Evolutionary conservation across 768 basidiomycete species (phyloP), one percentile per base, ranked within the genome.

Genomic region (Auricularia sp.): DNA sequence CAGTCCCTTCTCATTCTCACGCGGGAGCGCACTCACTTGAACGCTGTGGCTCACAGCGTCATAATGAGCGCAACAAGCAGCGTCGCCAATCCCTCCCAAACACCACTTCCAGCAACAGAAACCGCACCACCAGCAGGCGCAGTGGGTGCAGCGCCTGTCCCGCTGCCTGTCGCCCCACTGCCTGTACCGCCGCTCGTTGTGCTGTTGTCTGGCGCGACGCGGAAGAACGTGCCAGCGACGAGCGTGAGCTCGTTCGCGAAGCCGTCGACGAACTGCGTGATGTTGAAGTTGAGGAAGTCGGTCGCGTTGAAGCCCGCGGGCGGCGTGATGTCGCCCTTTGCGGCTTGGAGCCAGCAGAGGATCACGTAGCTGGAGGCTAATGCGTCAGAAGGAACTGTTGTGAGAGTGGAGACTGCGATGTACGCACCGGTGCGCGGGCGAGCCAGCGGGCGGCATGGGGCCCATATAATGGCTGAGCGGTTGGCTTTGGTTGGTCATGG

Each of bases 351-450:
- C 34, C 62, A 65, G 39, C 37, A 39, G 10, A 65, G 51, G 35
- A 65, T 44, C 21, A 59, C 35, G 36, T 64, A 64, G 8, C 64
- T 65, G 29, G 3, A 21, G 24, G 14, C 29, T 29, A 29, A 45
- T 61, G 35, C 3, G 21, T 61, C 34, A 65, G 42, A 1, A 62
- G 29, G 24, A 51, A 58, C 2, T 51, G n/a, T 37, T 7, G 39
- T 45, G 18, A 42, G 11, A 34, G 45, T 14, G 58, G 44, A 3
- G 29, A 29, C 2, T 29, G 18, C 36, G 58, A 8, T 18, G 36
- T 13, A 61, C 59, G 37, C 16, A 65, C 64, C 64, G 64, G 34
- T 65, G 64, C 34, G 64, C 44, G n/a, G 29, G n/a, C 21, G 64
- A 65, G 36, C 34, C 33, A 13, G 14, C 64, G 16, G 64, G 64